Base-by-base conservation (phyloP, 2,329 filamentous ascomycete genomes). In the Talaromyces sp. region DNA sequence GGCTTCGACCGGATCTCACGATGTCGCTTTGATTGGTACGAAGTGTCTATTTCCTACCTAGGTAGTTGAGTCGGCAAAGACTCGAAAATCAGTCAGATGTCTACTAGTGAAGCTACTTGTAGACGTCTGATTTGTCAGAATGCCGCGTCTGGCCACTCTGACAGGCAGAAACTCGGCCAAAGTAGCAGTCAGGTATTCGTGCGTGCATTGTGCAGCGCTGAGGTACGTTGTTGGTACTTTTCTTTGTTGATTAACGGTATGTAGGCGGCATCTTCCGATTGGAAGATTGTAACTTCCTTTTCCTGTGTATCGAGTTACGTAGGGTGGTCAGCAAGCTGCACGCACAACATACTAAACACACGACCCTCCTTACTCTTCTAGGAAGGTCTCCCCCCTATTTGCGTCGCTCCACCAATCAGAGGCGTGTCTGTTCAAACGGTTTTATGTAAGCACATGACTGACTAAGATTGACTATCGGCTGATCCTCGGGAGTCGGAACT, bases 401-500 rank as follows among this genome's bases (percentile, higher is more conserved):
- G 48, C 33, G 48, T 52, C 48, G 35, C 35, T 2, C 11, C 2
- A 13, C 33, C 48, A 52, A 52, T 52, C 17, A 48, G 2, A 22
- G 9, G 13, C 43, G 45, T 28, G 2, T 19, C 10, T 19, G 2
- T 13, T 3, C n/a, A 31, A 46, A 31, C 43, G 25, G 15, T n/a
- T 13, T 48, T 48, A 48, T 21, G 17, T 48, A 33, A 48, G 45
- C 45, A 28, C n/a, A n/a, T n/a, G n/a, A n/a, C n/a, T n/a, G n/a
- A n/a, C n/a, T n/a, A n/a, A n/a, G n/a, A n/a, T n/a, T n/a, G 8
- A 33, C 22, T 35, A 51, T 51, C 31, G 33, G 48, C 17, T 37
- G 48, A 51, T 51, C 48, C 48, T n/a, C n/a, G n/a, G n/a, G n/a
- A n/a, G n/a, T 51, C 48, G 48, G 48, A 51, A 51, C 8, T 51